Evolutionary conservation across 78 protist species (phyloP), one percentile per base, ranked within the genome.

Genomic region (Pelomyxa schiedti): DNA sequence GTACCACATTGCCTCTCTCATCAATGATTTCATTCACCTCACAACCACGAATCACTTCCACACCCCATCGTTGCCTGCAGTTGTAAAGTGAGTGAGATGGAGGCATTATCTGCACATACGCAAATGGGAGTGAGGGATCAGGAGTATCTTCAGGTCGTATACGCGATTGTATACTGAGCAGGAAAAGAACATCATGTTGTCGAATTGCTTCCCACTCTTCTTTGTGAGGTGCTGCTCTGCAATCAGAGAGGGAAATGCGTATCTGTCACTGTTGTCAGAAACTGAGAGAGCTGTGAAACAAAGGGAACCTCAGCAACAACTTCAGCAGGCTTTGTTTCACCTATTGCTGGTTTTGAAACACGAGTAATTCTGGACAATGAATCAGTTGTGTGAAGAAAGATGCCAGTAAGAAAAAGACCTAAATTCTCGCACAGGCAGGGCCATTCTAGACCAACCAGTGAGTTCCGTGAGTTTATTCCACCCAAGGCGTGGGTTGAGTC

Each of bases 381-480:
- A n/a, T 30, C 70, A 67, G 36, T 30, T 22, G 28, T 16, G 70
- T 4, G 42, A 4, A 32, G 9, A 83, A 52, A n/a, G 63, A 52
- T n/a, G 64, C 29, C 70, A 66, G 70, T n/a, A 9, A 66, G 37
- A 66, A 9, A 66, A 9, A 66, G 37, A 0, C 47, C 22, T 0
- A 76, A 93, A 88, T 6, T 52, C 43, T 2, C 8, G 3, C 5
- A 90, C 24, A 4, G 91, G 94, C 30, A 89, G 2, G 22, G 91
- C 91, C 94, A 90, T 93, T n/a, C 86, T 66, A 16, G 94, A 66
- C 90, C 90, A 88, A 8, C 95, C 95, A 2, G 26, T 32, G 39
- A 90, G 89, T 1, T 22, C 41, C 4, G 90, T 83, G 30, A 24
- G 75, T 9, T 32, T 5, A 3, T 4, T 8, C 4, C 35, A 65